Base-by-base conservation (phyloP, 2,329 filamentous ascomycete species). In the Penicillium fuscoglaucum region DNA sequence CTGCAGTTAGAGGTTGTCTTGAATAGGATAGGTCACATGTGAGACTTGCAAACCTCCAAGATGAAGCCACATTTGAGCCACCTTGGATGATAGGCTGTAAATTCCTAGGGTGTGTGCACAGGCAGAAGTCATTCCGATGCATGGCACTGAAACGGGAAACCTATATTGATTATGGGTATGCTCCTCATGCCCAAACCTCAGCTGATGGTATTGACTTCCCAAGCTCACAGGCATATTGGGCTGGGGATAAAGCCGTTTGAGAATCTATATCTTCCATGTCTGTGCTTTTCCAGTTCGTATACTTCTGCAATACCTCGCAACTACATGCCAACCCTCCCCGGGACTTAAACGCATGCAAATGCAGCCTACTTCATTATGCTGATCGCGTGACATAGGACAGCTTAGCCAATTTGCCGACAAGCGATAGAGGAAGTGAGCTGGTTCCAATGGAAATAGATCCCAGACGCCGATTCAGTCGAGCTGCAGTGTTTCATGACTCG, bases 61-160 rank as follows among this genome's bases (percentile, higher is more conserved):
- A 5, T 15, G 19, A 43, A 43, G 55, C 28, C 39, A 52, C 28
- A 4, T 12, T 33, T 29, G 4, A 33, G 26, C 40, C 44, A 50
- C 28, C 26, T 33, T 37, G 6, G 35, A 9, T 48, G 43, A 57
- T 57, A 54, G 50, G 50, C 15, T 56, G 13, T 40, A 33, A n/a
- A n/a, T 43, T 35, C 17, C 41, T 17, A 31, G 15, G 2, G 24
- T 37, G 6, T 43, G 45, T 37, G 33, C 50, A 35, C 55, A 28
- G 29, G 37, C 17, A 52, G 15, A 29, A 33, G n/a, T 28, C 50
- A 44, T 48, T 21, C 13, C 2, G 8, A 54, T 35, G 50, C 50
- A 54, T 19, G 7, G 9, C 10, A 43, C 50, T 54, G 4, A n/a
- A 58, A 54, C 19, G 3, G 50, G 37, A 17, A 24, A 37, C 8